These are phyloP conservation scores for Fusarium pilosicola DNA, from an alignment of 2,329 filamentous ascomycete genomes.

Conservation along the genomic window DNA sequence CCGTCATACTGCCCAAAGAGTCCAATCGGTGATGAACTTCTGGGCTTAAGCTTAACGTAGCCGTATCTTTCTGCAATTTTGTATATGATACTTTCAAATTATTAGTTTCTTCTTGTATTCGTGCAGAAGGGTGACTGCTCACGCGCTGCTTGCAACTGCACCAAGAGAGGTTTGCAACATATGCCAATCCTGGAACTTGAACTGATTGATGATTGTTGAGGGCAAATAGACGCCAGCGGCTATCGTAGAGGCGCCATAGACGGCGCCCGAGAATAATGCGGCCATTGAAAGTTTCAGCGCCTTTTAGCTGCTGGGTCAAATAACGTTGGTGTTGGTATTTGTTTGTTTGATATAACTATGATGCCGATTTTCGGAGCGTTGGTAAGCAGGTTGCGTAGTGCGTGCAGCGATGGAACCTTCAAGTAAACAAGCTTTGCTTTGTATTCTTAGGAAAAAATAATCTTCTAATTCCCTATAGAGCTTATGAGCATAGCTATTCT, in stretches of 20 bases:
- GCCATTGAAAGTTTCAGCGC: conserved; percentile 39
- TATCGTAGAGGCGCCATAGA: conserved; percentile 70
- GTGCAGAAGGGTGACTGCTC: conserved; percentile 45
- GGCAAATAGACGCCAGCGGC: conserved; percentile 70
- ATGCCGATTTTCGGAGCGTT: conserved; percentile 23
- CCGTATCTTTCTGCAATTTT: conserved; percentile 56
- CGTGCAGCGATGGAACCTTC: not conserved
- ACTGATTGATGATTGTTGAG: conserved; percentile 67
- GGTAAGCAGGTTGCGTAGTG: not conserved
- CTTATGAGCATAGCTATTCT: too few relatives aligned
- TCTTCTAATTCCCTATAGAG: fast-evolving
- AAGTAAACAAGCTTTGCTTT: not conserved
- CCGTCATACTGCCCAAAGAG: conserved; percentile 68
- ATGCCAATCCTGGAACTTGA: conserved; percentile 69
- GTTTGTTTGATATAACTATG: not conserved
- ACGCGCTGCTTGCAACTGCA: conserved; percentile 71
- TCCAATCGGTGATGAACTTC: conserved; percentile 61
- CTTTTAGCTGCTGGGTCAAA: not conserved
- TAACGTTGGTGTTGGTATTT: not conserved
- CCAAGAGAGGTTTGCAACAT: conserved; percentile 74
- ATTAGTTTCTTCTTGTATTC: not conserved
- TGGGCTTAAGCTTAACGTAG: conserved; percentile 57
- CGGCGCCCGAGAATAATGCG: conserved; percentile 60
- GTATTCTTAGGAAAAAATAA: not conserved
- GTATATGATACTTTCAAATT: conserved; percentile 54